Evolutionary conservation across 768 basidiomycete species (phyloP).

Genomic region (Auriscalpium orientale): DNA sequence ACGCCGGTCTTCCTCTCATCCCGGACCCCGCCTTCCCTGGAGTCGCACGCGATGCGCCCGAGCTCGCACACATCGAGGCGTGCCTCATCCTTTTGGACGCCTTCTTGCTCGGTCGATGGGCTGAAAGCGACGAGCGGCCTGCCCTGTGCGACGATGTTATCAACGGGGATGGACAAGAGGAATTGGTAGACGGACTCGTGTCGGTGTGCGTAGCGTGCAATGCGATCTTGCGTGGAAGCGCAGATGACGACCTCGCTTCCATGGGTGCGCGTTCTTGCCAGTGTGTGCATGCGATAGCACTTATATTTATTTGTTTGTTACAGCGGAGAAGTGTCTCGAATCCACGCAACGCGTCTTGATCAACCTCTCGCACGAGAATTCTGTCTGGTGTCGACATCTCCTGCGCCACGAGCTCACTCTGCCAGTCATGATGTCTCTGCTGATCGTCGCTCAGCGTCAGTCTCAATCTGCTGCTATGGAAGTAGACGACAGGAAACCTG

Average conservation of each 20-base stretch:
- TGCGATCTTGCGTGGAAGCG: conserved; percentile 22
- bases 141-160: conserved; percentile 18
- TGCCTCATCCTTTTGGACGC: conserved; percentile 56
- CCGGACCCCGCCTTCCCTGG: conserved; percentile 17
- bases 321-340: conserved; percentile 45
- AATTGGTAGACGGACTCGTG: conserved; percentile 41
- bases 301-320: conserved; percentile 2
- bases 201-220: conserved; percentile 46
- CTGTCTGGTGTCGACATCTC: conserved; percentile 48
- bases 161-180: conserved; percentile 32
- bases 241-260: conserved; percentile 12
- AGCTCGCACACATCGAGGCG: conserved; percentile 42
- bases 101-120: conserved; percentile 56
- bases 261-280: background rate
- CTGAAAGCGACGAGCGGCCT: conserved; percentile 16
- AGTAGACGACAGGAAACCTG: conserved; percentile 12
- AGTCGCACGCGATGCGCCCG: conserved; percentile 21
- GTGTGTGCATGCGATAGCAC: background rate
- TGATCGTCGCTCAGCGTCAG: conserved; percentile 30
- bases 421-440: conserved; percentile 39
- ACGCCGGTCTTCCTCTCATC: conserved; percentile 33
- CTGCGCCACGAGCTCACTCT: conserved; percentile 39
- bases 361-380: conserved; percentile 58
- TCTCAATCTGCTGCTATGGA: conserved; percentile 4
- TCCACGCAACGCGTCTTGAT: conserved; percentile 60